A percentile compares a stretch with the other conserved stretches of the same genome.
Evolutionary conservation across 2,329 filamentous ascomycete species (phyloP).

Genomic region (Eurotiales sp.): DNA sequence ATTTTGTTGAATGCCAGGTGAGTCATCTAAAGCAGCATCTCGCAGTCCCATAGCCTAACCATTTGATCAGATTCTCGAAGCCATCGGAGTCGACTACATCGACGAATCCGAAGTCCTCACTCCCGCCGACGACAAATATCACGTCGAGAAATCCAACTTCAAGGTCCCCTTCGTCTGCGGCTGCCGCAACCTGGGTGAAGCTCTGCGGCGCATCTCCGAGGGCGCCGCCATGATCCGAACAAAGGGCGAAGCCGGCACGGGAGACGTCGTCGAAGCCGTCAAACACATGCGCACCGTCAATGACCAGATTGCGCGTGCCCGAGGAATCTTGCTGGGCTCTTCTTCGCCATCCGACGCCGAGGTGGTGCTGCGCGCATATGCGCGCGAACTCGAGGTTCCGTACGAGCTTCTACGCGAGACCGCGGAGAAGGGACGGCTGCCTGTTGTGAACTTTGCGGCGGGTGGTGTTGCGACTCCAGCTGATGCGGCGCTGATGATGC

Average conservation of each 20-base stretch:
- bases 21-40: constrained; percentile 14
- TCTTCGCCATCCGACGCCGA: constrained; percentile 45
- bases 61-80: constrained; percentile 72
- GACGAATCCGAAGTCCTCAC: constrained; percentile 98
- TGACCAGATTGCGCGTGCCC: constrained; percentile 71
- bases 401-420: constrained; percentile 79
- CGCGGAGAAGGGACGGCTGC: constrained; percentile 79
- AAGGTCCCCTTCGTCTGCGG: constrained; percentile 91
- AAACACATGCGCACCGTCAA: constrained; percentile 92
- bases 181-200: constrained; percentile 90
- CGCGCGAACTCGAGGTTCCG: constrained; percentile 76
- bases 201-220: constrained; percentile 82
- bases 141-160: constrained; percentile 85
- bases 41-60: not conserved
- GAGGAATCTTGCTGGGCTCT: constrained; percentile 46
- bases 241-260: constrained; percentile 96
- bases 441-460: constrained; percentile 96
- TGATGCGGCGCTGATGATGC: constrained; percentile 98
- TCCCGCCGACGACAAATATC: constrained; percentile 82
- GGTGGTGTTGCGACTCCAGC: constrained; percentile 99
- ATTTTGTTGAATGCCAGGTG: constrained; percentile 93
- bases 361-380: constrained; percentile 71
- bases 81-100: constrained; percentile 93
- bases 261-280: constrained; percentile 94
- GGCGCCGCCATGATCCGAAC: constrained; percentile 98